Conservation (phyloP, 257 asterid species). For the Forsythia suspensa region DNA sequence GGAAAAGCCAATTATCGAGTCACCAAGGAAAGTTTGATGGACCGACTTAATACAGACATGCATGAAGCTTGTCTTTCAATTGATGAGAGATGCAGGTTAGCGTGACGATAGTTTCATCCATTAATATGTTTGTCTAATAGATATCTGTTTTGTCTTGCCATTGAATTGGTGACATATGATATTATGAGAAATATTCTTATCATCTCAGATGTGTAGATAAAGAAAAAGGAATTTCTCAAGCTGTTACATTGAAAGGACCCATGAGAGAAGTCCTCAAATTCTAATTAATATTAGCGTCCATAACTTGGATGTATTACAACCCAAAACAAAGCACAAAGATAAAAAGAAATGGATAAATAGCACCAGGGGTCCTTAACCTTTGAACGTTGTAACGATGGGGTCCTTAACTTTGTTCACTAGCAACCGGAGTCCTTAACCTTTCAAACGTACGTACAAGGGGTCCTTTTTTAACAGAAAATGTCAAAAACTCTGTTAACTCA, state of each 20-base stretch:
- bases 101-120: neutral
- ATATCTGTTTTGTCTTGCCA: neutral
- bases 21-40: constrained; percentile 72
- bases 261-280: neutral
- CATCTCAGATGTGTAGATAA: neutral
- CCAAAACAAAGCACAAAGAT: neutral
- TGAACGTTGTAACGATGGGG: too few relatives aligned
- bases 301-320: neutral
- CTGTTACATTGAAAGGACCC: neutral
- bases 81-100: constrained; percentile 67
- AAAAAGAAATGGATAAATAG: too few relatives aligned
- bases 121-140: neutral
- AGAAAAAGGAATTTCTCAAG: neutral
- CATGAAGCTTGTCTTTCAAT: constrained; percentile 72
- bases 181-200: too few relatives aligned
- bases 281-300: neutral
- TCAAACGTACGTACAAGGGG: too few relatives aligned
- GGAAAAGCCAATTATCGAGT: constrained; percentile 66
- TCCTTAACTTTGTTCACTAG: too few relatives aligned
- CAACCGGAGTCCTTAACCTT: too few relatives aligned
- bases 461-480: too few relatives aligned
- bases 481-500: too few relatives aligned
- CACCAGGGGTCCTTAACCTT: too few relatives aligned
- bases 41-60: constrained; percentile 72
- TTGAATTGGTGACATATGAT: neutral